These are phyloP conservation scores for Ampelocalamus luodianensis DNA, from an alignment of 176 grass and related monocot genomes.

Conservation along the genomic window DNA sequence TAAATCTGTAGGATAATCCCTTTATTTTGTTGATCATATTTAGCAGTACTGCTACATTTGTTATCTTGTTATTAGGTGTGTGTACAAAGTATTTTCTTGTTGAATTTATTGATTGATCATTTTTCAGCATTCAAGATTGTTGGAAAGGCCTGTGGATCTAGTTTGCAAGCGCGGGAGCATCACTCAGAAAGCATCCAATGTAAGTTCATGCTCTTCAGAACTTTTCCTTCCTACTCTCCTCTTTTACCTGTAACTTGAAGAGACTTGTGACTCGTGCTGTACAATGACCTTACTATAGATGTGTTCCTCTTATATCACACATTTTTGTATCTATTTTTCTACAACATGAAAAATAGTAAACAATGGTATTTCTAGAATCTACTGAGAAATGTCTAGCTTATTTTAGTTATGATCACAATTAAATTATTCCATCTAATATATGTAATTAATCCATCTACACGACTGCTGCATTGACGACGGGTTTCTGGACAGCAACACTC, in stretches of 20 bases:
- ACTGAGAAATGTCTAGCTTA: too few relatives aligned
- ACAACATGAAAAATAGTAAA: too few relatives aligned
- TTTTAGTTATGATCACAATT: too few relatives aligned
- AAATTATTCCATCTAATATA: too few relatives aligned
- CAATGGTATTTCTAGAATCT: too few relatives aligned
- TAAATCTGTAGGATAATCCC: neutral
- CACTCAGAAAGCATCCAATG: conserved; percentile 84
- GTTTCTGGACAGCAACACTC: too few relatives aligned
- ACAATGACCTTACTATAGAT: conserved; percentile 17
- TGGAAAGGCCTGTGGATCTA: conserved; percentile 84
- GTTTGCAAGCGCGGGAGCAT: conserved; percentile 84
- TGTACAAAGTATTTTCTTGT: conserved; percentile 19
- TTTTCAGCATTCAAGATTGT: conserved; percentile 85
- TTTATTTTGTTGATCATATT: conserved; percentile 42
- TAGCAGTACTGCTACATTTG: neutral
- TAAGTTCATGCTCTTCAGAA: conserved; percentile 44
- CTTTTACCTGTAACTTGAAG: conserved; percentile 8
- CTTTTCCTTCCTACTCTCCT: neutral
- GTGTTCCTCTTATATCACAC: conserved; percentile 12
- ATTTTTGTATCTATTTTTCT: too few relatives aligned
- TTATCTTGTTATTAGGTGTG: conserved; percentile 22
- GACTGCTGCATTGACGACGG: too few relatives aligned
- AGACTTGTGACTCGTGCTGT: neutral
- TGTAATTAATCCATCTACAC: too few relatives aligned
- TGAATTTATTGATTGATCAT: conserved; percentile 33